A percentile compares a stretch with the other conserved stretches of the same genome.
phyloP scores from a whole-genome alignment of 2,329 filamentous ascomycete genomes.

The Canariomyces notabilis region DNA sequence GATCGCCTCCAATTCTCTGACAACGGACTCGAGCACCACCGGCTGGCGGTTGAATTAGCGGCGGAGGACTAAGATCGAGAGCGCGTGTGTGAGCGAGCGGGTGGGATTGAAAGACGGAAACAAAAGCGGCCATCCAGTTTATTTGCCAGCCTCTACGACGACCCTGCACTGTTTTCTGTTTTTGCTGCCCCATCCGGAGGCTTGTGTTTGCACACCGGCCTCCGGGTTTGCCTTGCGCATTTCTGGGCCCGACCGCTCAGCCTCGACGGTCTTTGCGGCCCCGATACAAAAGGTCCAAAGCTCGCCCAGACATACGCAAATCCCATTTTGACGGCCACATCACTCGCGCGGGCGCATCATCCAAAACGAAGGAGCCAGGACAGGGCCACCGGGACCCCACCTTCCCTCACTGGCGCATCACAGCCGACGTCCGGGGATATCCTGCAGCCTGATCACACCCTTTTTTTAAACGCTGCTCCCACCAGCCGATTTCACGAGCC shows the following conservation, averaged over 20 bases:
- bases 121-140: background rate
- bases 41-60: background rate
- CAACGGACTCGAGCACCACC: background rate
- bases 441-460: conserved; percentile 28
- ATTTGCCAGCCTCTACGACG: background rate
- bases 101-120: too few species aligned
- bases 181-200: background rate
- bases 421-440: conserved; percentile 21
- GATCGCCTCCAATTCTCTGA: background rate
- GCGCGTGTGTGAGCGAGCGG: too few species aligned
- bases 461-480: conserved; percentile 20
- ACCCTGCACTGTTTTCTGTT: background rate
- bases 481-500: conserved; percentile 16
- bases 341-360: background rate
- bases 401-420: conserved; percentile 22
- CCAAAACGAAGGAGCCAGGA: background rate
- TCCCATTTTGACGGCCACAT: background rate
- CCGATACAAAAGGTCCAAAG: background rate
- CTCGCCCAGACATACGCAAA: background rate
- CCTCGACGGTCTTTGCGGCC: background rate
- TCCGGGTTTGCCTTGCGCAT: background rate
- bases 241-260: background rate
- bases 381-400: conserved; percentile 6
- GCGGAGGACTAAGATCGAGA: too few species aligned
- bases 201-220: background rate